A percentile compares a stretch with the other conserved stretches of the same genome.
phyloP scores from a whole-genome alignment of 345 rosid species.

The Hypericum androsaemum region DNA sequence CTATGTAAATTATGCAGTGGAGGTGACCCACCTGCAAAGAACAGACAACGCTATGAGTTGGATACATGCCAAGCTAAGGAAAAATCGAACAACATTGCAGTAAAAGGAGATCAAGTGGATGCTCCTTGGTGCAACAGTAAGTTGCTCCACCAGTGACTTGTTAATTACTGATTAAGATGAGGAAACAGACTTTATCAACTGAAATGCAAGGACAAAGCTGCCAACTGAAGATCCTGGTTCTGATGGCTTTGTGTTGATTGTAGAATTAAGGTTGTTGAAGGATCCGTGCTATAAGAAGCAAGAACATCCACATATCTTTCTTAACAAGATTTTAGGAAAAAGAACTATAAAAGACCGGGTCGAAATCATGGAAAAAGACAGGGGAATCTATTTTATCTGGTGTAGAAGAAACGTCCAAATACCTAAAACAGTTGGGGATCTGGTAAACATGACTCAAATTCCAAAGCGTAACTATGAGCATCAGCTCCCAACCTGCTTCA shows the following conservation, averaged over 20 bases:
- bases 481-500: constrained; percentile 49
- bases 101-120: too few relatives aligned
- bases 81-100: not conserved
- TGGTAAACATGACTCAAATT: too few relatives aligned
- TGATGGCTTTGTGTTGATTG: constrained; percentile 37
- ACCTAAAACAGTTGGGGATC: too few relatives aligned
- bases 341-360: not conserved
- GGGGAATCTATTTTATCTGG: too few relatives aligned
- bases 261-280: too few relatives aligned
- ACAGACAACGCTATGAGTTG: not conserved
- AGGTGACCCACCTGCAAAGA: constrained; percentile 63
- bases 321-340: too few relatives aligned
- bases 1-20: constrained; percentile 59
- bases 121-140: too few relatives aligned
- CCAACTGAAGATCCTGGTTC: constrained; percentile 78
- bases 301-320: constrained; percentile 2
- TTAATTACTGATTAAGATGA: too few relatives aligned
- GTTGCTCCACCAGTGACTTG: too few relatives aligned
- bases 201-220: constrained; percentile 81
- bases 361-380: too few relatives aligned
- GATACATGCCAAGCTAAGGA: not conserved
- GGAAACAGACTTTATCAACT: too few relatives aligned
- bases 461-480: not conserved
- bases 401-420: too few relatives aligned
- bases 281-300: constrained; percentile 42